phyloP scores from a whole-genome alignment of 768 basidiomycete species.

The Lactarius psammicola region DNA sequence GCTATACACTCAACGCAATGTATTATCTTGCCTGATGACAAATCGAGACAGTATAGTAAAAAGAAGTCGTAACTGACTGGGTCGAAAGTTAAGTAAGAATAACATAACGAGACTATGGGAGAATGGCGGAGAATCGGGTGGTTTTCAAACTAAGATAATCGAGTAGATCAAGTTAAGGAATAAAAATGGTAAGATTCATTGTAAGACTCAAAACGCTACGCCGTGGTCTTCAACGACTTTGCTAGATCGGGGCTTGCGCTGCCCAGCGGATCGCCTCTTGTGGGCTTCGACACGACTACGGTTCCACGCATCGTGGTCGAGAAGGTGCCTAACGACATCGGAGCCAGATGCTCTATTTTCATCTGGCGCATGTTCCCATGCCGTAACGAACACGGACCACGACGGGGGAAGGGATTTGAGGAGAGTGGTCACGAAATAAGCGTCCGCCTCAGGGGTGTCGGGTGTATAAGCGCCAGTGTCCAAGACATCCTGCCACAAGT shows the following conservation, averaged over 20 bases:
- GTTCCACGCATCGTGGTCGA: slow-evolving; percentile 23
- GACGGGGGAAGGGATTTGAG: slow-evolving; percentile 21
- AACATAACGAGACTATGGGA: background rate
- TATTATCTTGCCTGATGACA: background rate
- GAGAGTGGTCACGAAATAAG: slow-evolving; percentile 13
- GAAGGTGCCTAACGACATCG: slow-evolving; percentile 17
- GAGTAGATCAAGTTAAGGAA: background rate
- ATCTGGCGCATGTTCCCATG: slow-evolving; percentile 10
- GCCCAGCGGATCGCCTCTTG: background rate
- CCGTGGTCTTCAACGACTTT: background rate
- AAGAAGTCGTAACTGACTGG: background rate
- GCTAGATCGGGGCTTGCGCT: slow-evolving; percentile 1
- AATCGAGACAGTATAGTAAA: background rate
- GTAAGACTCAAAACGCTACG: background rate
- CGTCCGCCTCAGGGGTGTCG: background rate
- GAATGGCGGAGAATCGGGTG: no score
- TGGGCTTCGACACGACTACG: slow-evolving; percentile 21
- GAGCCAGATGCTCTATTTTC: slow-evolving; percentile 2
- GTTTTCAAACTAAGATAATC: background rate
- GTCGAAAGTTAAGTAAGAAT: background rate
- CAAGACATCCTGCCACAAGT: slow-evolving; percentile 25
- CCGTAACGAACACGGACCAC: slow-evolving; percentile 21
- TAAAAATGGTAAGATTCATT: background rate
- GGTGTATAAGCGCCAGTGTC: slow-evolving; percentile 5
- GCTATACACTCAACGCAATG: background rate